Evolutionary conservation across 441 rosid species (phyloP).

Genomic region (Kokia cookei): DNA sequence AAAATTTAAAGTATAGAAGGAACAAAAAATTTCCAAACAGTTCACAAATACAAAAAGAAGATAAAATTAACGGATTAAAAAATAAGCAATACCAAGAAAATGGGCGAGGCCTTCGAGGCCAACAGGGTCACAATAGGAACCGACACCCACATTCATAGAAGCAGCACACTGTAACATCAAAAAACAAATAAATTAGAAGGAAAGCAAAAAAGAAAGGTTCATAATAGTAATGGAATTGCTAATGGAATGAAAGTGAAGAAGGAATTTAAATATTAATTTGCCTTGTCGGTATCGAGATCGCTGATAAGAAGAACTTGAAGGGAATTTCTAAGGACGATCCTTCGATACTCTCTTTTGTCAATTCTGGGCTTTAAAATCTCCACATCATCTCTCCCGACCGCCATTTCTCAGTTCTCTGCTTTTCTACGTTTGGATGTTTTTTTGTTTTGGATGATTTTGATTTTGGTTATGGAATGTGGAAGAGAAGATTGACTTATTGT

Average conservation of each 20-base stretch:
- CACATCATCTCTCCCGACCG: slow-evolving; percentile 34
- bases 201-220: neutral
- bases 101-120: slow-evolving; percentile 95
- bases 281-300: slow-evolving; percentile 92
- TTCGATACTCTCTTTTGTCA: slow-evolving; percentile 65
- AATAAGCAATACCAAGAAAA: slow-evolving; percentile 53
- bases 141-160: slow-evolving; percentile 81
- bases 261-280: neutral
- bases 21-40: neutral
- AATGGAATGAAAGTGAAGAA: neutral
- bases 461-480: neutral
- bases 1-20: neutral
- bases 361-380: slow-evolving; percentile 69
- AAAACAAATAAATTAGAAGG: neutral
- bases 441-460: neutral
- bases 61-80: neutral
- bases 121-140: slow-evolving; percentile 73
- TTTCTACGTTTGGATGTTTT: neutral
- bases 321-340: slow-evolving; percentile 59
- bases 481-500: neutral
- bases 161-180: slow-evolving; percentile 68
- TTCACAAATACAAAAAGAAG: neutral
- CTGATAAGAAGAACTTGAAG: slow-evolving; percentile 72
- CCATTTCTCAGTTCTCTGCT: slow-evolving; percentile 30
- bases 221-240: neutral